Evolutionary conservation across 371 early-diverging fungal genomes (phyloP), one percentile per base, ranked within the genome.

Genomic region (Zychaea mexicana): DNA sequence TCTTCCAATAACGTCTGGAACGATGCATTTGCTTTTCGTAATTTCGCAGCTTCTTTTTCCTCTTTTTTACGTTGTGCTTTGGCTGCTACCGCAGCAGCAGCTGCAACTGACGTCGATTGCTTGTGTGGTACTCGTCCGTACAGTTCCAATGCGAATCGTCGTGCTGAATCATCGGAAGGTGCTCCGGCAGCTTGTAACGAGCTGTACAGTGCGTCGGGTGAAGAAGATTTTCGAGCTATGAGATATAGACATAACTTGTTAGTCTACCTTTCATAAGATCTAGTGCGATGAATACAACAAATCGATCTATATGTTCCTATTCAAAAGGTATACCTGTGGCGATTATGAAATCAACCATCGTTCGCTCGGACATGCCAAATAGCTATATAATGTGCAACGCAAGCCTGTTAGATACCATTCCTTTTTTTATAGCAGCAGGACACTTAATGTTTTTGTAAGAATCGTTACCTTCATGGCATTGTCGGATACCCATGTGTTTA

Each of bases 401-500:
- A 45, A 30, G 62, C 32, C 52, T 24, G 36, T 9, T 27, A 69
- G 62, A 39, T 66, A 49, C n/a, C 10, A 63, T 19, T 64, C 56
- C 12, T 69, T 54, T 45, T 68, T 59, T 66, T 10, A 36, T 10
- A 36, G 15, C 10, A 36, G 36, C 8, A 2, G 15, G 15, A 36
- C 2, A 36, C 2, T 42, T 3, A 17, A 42, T 42, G n/a, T 42
- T 1, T 17, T 61, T 38, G 6, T 72, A 57, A n/a, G n/a, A n/a
- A n/a, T n/a, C n/a, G n/a, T n/a, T 70, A 89, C 78, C 77, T 89
- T 88, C 60, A 92, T 87, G 68, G 93, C 76, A 49, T 88, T 78
- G 76, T 96, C 96, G 27, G 92, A 90, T 13, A 94, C 90, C 94
- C 92, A 93, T 30, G 70, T 61, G 24, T 66, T 70, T 61, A 79